Evolutionary conservation across 1,139 yeast species (phyloP).

Genomic region (Ogataea hybrid): DNA sequence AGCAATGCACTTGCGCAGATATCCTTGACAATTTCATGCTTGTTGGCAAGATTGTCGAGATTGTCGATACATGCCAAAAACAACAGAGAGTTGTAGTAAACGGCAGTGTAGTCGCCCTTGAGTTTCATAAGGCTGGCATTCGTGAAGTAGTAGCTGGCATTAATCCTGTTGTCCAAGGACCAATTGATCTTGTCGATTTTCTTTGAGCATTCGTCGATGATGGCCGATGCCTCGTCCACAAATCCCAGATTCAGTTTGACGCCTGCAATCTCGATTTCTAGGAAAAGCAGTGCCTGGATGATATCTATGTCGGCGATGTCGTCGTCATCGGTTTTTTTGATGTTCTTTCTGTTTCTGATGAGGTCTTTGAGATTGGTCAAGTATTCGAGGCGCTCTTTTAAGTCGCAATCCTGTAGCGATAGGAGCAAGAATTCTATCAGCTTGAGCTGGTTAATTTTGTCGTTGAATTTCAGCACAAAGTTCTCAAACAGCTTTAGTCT

Average conservation of each 20-base stretch:
- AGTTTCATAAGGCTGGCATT: constrained; percentile 74
- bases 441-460: constrained; percentile 75
- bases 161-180: constrained; percentile 65
- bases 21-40: constrained; percentile 70
- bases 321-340: constrained; percentile 38
- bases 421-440: constrained; percentile 72
- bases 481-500: constrained; percentile 68
- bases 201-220: constrained; percentile 60
- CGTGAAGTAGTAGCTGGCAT: constrained; percentile 81
- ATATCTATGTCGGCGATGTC: constrained; percentile 30
- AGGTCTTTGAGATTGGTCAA: constrained; percentile 49
- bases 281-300: constrained; percentile 55
- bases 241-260: constrained; percentile 59
- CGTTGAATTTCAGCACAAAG: constrained; percentile 65
- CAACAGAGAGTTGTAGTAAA: constrained; percentile 65
- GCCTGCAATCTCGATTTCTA: constrained; percentile 77
- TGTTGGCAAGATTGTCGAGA: constrained; percentile 49
- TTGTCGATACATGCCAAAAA: constrained; percentile 64
- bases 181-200: constrained; percentile 56
- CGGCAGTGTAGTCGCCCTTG: constrained; percentile 74
- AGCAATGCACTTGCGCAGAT: constrained; percentile 82
- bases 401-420: constrained; percentile 45
- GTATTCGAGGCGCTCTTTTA: constrained; percentile 48
- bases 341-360: constrained; percentile 40
- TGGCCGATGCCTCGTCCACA: constrained; percentile 61